phyloP scores from a whole-genome alignment of 129 eudicot genomes.

The Helianthus annuus region HanXRQr2.0-SUNRISE NC_035448.2:185918373-185918872 shows the following conservation, averaged over 20 bases:
- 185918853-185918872: neutral
- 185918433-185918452: conserved; percentile 84
- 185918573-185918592: conserved; percentile 25
- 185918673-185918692: neutral
- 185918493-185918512: conserved; percentile 92
- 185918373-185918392: neutral
- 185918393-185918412: neutral
- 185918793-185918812: too few species aligned
- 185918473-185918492: conserved; percentile 77
- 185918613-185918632: neutral
- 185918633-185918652: neutral
- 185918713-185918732: neutral
- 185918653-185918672: neutral
- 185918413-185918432: conserved; percentile 32
- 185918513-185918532: conserved; percentile 73
- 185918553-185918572: conserved; percentile 73
- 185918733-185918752: neutral
- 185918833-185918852: too few species aligned
- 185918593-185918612: neutral
- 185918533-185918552: conserved; percentile 74
- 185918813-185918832: too few species aligned
- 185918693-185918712: neutral
- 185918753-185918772: neutral
- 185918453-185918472: conserved; percentile 85
- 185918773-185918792: neutral